Evolutionary conservation across 2,329 filamentous ascomycete species (phyloP), one percentile per base, ranked within the genome.

Genomic region (Epicoccum nigrum): DNA sequence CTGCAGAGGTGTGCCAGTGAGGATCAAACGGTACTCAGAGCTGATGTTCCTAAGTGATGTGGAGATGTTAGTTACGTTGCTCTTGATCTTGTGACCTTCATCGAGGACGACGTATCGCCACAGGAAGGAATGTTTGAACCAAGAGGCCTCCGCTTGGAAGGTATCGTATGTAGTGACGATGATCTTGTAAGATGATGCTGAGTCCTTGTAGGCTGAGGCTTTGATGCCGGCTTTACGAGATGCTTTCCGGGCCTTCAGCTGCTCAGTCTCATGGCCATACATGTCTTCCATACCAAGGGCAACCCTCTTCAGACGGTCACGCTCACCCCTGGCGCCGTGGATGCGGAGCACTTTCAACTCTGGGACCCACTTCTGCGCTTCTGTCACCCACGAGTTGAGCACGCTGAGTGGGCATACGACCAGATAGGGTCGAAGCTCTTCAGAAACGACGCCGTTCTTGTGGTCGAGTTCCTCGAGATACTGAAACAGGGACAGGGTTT

Each of bases 21-120:
- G 61, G 1, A 83, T 76, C 7, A 83, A 65, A 7, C 79, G 77
- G 49, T 76, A 77, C 39, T 82, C 78, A 0, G 80, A 74, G 15
- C 71, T 71, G 23, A 83, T 59, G 13, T 65, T 70, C 28, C 76
- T 75, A 3, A 82, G 59, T 2, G 76, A 64, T 4, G 67, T 64
- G 0, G 80, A 74, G 11, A 81, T 68, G 16, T 77, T 71, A 0
- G 76, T 75, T 5, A 70, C 64, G 28, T 77, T 77, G 76, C 97
- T 99, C 83, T 99, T 99, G 92, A 99, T 97, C 72, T 93, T 91
- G 75, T 99, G 94, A 75, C 94, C 94, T 80, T 99, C 94, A 65
- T 99, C 94, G 56, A 99, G 92, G 62, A 99, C 97, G 88, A 97
- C 96, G 76, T 99, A 95, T 64, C 96, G 88, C 94, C 94, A 99